Conservation (phyloP, 768 basidiomycete species). For the Russula olivacea region DNA sequence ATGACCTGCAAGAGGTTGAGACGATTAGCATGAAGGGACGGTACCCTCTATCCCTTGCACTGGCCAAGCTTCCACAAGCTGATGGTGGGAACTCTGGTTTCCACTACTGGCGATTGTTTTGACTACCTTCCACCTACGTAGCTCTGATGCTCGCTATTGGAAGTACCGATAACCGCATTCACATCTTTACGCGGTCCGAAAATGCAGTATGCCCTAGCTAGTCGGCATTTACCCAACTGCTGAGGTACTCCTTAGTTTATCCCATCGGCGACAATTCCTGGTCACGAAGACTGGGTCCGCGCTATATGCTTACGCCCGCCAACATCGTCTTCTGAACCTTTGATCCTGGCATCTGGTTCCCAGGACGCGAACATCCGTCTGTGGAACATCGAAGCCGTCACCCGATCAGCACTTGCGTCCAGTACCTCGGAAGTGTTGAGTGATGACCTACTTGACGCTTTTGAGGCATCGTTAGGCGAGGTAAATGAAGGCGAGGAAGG, state of each 20-base stretch:
- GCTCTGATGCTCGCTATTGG: constrained; percentile 71
- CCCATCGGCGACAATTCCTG: constrained; percentile 53
- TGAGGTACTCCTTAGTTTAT: constrained; percentile 43
- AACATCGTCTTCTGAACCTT: constrained; percentile 34
- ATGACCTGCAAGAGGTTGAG: constrained; percentile 41
- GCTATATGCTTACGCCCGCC: constrained; percentile 60
- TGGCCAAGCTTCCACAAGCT: constrained; percentile 60
- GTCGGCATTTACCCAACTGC: constrained; percentile 9
- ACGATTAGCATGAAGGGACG: constrained; percentile 56
- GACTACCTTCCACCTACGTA: constrained; percentile 27
- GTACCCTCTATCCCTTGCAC: constrained; percentile 67
- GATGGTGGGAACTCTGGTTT: constrained; percentile 42
- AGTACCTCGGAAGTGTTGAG: constrained; percentile 33
- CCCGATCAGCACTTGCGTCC: constrained; percentile 27
- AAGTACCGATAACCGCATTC: constrained; percentile 74
- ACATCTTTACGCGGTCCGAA: constrained; percentile 69
- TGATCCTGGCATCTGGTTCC: constrained; percentile 87
- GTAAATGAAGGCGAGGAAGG: constrained; percentile 70
- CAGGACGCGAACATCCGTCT: constrained; percentile 92
- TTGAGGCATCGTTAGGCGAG: constrained; percentile 75
- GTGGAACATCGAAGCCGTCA: constrained; percentile 71
- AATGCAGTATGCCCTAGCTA: constrained; percentile 38
- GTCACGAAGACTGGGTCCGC: constrained; percentile 96
- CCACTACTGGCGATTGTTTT: not conserved
- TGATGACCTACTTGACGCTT: constrained; percentile 80